Conservation (phyloP, 2,329 filamentous ascomycete species). For the Nothophaeocryptopus gaeumannii region DNA sequence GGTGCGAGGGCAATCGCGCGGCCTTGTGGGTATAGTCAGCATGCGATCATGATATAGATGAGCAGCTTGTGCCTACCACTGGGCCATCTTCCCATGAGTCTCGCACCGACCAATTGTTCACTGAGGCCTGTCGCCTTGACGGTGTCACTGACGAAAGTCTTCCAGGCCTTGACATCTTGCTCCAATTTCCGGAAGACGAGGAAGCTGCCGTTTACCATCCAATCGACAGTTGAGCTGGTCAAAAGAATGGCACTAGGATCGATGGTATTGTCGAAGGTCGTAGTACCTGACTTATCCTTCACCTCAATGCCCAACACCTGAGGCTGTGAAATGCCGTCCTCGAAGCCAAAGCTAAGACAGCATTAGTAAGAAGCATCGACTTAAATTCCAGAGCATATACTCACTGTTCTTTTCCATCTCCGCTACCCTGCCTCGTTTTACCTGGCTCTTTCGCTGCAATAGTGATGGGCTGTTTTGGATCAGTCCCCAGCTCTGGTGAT, state of each 20-base stretch:
- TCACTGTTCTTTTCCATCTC: conserved; percentile 40
- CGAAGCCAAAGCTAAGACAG: conserved; percentile 41
- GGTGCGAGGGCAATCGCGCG: neutral
- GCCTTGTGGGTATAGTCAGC: neutral
- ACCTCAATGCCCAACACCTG: conserved; percentile 28
- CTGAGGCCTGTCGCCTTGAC: conserved; percentile 24
- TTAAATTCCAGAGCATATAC: conserved; percentile 3
- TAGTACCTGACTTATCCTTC: conserved; percentile 26
- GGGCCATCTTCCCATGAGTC: conserved; percentile 46
- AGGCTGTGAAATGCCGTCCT: conserved; percentile 44
- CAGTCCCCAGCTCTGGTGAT: neutral
- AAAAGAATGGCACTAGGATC: conserved; percentile 37
- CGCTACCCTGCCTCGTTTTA: conserved; percentile 33
- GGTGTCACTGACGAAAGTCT: conserved; percentile 39
- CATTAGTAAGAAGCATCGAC: neutral
- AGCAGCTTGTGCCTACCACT: neutral
- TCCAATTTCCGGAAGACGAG: conserved; percentile 44
- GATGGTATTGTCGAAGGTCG: conserved; percentile 30
- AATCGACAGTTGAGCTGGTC: conserved; percentile 19
- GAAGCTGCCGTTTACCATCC: conserved; percentile 46
- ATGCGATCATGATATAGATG: neutral
- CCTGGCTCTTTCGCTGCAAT: conserved; percentile 19
- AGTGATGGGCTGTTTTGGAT: neutral
- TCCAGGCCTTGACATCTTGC: conserved; percentile 46
- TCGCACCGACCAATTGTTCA: conserved; percentile 40